Base-by-base conservation (phyloP, 2,329 filamentous ascomycete species). In the Epichloe baconii region DNA sequence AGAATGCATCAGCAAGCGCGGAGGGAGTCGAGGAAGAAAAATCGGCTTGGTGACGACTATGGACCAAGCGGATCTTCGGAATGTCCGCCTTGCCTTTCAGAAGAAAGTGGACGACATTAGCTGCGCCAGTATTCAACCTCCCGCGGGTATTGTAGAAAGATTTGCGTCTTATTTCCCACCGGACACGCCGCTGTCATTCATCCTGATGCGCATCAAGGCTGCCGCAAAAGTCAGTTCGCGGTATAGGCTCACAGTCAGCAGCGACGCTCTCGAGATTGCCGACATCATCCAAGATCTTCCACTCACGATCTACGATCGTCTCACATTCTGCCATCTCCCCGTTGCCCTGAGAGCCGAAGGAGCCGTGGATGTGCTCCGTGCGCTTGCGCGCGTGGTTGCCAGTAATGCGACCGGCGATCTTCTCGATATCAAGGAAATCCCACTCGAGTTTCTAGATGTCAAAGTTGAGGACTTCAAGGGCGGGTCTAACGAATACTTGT, bases 121-220 rank as follows among this genome's bases (percentile, higher is more conserved):
- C 44, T 74, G 77, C 2, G 91, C 88, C 0, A 87, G 85, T 23
- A 74, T 97, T 38, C 75, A 83, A 47, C 87, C 91, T 4, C 86
- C 89, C 0, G 73, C 79, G 1, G 66, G 75, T 26, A 75, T 88
- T 3, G 71, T 95, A 36, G 80, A 93, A 61, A 77, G 79, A 7
- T 93, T 97, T 62, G 77, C 86, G 1, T 77, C 79, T 3, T 93
- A 91, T 62, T 95, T 95, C 59, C 88, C 90, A 0, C 78, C 81
- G 0, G 77, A 78, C 5, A 90, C 87, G 0, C 88, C 90, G 0
- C 85, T 97, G 58, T 85, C 82, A 56, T 95, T 89, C 61, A 82
- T 97, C 53, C 68, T 97, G 51, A 73, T 83, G 54, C 85, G 86
- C 2, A 72, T 97, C 47, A 75, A 85, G 55, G 83, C 88, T 51